Base-by-base conservation (phyloP, 1,139 yeast species). In the Candida dubliniensis region DNA sequence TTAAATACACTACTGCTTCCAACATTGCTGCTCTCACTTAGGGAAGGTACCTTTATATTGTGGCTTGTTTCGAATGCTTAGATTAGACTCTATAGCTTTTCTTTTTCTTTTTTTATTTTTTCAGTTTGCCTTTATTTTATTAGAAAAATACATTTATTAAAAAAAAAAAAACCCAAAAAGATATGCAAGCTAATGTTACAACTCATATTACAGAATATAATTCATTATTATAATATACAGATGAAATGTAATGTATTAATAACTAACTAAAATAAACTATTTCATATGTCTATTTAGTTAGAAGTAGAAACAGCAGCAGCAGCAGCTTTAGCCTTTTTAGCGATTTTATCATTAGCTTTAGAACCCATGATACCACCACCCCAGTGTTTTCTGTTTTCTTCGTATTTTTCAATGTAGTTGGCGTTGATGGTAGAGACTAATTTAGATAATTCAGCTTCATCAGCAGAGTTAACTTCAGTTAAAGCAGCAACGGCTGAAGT, bases 301-400 rank as follows among this genome's bases (percentile, higher is more conserved):
- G 95, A 96, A 60, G 88, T 96, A 53, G 97, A 84, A 60, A 96
- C 84, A 32, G 54, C 54, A 42, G 43, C 38, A 40, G 71, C 77
- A 50, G 67, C 61, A 45, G 61, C 56, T 66, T 71, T 75, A 40
- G 72, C 74, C 55, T 59, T 73, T 69, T 74, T 72, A 46, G 70
- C 74, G 42, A 59, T 70, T 79, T 84, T 87, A 63, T 82, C 93
- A 64, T 78, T 80, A 63, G 97, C 88, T 82, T 91, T 91, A 63
- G 87, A 78, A 72, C 98, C 97, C 81, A 93, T 79, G 74, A 87
- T 69, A 82, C 98, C 98, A 81, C 99, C 98, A 83, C 98, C 98
- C 98, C 98, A 91, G 85, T 89, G 96, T 79, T 88, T 89, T 82
- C 95, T 91, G 71, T 80, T 69, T 61, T 91, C 97, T 66, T 91